These are phyloP conservation scores for Yarrowia hollandica DNA, from an alignment of 805 yeast genomes.

Conservation along the genomic window DNA sequence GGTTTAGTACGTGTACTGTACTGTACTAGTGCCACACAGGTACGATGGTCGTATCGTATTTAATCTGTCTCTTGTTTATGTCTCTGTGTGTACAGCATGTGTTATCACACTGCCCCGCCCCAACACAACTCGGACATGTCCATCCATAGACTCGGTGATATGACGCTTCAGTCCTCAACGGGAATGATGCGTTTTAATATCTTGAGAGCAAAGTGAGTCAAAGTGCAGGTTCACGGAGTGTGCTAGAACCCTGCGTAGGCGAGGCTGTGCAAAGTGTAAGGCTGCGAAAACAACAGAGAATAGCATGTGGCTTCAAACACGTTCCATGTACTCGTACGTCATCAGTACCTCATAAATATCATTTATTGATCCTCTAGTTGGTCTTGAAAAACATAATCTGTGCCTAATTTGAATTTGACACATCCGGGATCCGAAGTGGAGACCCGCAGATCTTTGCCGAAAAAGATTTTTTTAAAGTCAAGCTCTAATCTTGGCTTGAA, in stretches of 20 bases:
- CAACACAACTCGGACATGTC: too few relatives aligned
- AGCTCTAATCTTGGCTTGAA: neutral
- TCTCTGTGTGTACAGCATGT: too few relatives aligned
- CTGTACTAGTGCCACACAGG: too few relatives aligned
- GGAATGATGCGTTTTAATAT: neutral
- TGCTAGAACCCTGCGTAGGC: slow-evolving; percentile 8
- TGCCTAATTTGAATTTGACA: neutral
- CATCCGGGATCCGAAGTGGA: slow-evolving; percentile 22
- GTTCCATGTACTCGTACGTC: too few relatives aligned
- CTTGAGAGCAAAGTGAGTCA: slow-evolving; percentile 21
- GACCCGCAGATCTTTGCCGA: slow-evolving; percentile 16
- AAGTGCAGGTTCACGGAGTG: neutral
- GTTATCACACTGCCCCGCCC: too few relatives aligned
- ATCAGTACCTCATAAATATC: neutral
- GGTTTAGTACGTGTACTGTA: too few relatives aligned
- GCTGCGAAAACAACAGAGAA: too few relatives aligned
- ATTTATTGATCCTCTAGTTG: neutral
- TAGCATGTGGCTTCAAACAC: too few relatives aligned
- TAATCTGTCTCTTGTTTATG: too few relatives aligned
- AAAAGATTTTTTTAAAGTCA: neutral
- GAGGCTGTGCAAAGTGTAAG: too few relatives aligned
- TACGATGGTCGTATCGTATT: too few relatives aligned
- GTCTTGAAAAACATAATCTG: neutral
- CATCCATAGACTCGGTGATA: too few relatives aligned
- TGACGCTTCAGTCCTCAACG: slow-evolving; percentile 9